Conservation (phyloP, 108 stramenopile genomes). For the Nitzschia palea region DNA sequence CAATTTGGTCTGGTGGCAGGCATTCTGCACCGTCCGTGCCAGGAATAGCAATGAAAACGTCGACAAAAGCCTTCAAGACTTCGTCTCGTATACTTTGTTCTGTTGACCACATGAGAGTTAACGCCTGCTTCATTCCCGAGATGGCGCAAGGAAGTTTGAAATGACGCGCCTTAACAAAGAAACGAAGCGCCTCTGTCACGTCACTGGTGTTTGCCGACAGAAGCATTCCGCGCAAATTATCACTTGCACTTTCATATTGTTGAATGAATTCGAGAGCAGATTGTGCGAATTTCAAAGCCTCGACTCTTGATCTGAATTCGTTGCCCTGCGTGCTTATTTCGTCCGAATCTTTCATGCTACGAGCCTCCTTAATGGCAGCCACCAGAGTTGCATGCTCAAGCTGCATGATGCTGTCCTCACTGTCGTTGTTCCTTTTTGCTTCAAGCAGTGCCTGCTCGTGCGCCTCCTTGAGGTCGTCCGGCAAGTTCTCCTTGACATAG, state of each 20-base stretch:
- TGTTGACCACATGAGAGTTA: slow-evolving; percentile 91
- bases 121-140: slow-evolving; percentile 88
- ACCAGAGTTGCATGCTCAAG: slow-evolving; percentile 68
- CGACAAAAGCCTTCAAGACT: slow-evolving; percentile 87
- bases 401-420: slow-evolving; percentile 39
- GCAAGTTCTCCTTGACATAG: slow-evolving; percentile 68
- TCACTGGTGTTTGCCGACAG: slow-evolving; percentile 83
- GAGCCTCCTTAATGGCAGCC: slow-evolving; percentile 66
- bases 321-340: slow-evolving; percentile 47
- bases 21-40: slow-evolving; percentile 76
- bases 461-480: slow-evolving; percentile 61
- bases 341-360: slow-evolving; percentile 17
- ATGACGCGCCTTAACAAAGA: slow-evolving; percentile 89
- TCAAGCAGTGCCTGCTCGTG: slow-evolving; percentile 49
- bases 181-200: slow-evolving; percentile 88
- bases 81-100: slow-evolving; percentile 86
- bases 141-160: slow-evolving; percentile 92
- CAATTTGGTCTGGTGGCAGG: slow-evolving; percentile 78
- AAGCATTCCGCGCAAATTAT: slow-evolving; percentile 73
- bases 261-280: slow-evolving; percentile 82
- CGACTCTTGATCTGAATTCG: slow-evolving; percentile 60
- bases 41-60: slow-evolving; percentile 86
- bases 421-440: slow-evolving; percentile 32
- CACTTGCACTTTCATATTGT: slow-evolving; percentile 76
- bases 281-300: slow-evolving; percentile 76